These are phyloP conservation scores for Ophioceras dolichostomum DNA, from an alignment of 2,329 filamentous ascomycete species.

Conservation along the genomic window DNA sequence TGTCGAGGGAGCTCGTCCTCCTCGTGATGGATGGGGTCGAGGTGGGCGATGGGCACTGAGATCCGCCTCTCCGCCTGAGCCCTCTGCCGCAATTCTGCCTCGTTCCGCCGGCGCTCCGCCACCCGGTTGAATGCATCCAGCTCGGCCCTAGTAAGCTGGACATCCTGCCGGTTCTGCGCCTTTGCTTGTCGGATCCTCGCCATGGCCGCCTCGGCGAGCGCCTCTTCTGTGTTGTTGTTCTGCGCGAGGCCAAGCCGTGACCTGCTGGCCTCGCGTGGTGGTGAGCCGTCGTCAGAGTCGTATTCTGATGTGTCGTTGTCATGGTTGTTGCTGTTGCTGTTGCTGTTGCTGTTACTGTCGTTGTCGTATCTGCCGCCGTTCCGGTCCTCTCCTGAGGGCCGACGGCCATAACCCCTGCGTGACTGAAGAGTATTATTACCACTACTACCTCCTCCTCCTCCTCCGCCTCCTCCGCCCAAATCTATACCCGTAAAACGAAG, in stretches of 20 bases:
- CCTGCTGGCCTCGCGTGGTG: slow-evolving; percentile 38
- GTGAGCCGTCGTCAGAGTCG: slow-evolving; percentile 33
- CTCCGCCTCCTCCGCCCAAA: slow-evolving; percentile 29
- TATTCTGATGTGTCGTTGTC: slow-evolving; percentile 35
- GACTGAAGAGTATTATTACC: slow-evolving; percentile 19
- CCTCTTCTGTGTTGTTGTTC: slow-evolving; percentile 42
- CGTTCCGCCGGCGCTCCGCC: slow-evolving; percentile 44
- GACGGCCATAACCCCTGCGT: background rate
- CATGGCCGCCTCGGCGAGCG: slow-evolving; percentile 64
- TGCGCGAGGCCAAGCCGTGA: too few relatives aligned
- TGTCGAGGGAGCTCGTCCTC: slow-evolving; percentile 25
- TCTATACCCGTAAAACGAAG: slow-evolving; percentile 50
- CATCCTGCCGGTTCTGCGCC: slow-evolving; percentile 62
- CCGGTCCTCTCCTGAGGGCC: slow-evolving; percentile 16
- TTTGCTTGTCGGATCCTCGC: slow-evolving; percentile 70
- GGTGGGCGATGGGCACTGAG: slow-evolving; percentile 38
- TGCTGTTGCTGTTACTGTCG: slow-evolving; percentile 25
- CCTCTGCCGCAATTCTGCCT: slow-evolving; percentile 19
- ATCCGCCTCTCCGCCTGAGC: slow-evolving; percentile 30
- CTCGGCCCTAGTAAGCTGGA: slow-evolving; percentile 70
- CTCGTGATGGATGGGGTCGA: slow-evolving; percentile 24
- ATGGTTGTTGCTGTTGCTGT: slow-evolving; percentile 14
- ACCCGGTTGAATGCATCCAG: slow-evolving; percentile 66
- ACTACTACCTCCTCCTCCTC: slow-evolving; percentile 24
- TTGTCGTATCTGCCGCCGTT: slow-evolving; percentile 33